Base-by-base conservation (phyloP, 805 yeast genomes). In the Priceomyces medius region DNA sequence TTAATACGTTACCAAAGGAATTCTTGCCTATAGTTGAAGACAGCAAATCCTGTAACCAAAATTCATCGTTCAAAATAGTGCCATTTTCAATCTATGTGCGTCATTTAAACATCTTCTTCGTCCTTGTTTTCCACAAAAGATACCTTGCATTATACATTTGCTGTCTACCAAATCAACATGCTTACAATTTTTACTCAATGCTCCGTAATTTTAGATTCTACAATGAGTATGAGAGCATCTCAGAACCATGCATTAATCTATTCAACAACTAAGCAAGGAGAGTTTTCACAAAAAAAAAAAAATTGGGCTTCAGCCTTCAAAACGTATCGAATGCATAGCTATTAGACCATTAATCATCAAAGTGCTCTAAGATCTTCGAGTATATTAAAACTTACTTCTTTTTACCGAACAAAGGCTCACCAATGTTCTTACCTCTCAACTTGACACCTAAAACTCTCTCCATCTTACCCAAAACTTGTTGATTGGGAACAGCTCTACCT, bases 401-500 rank as follows among this genome's bases (percentile, higher is more conserved):
- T 71, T 76, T 77, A 42, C 69, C 74, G 53, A 77, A 77, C 52
- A 93, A 74, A 24, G 98, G 96, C 56, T 83, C 81, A 48, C 99
- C 99, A 57, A 93, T 85, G 66, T 83, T 85, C 73, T 91, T 90
- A 61, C 99, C 99, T 73, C 98, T 81, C 61, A 93, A 80, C 72
- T 89, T 93, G 49, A 93, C 85, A 52, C 98, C 98, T 55, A 93
- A 75, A 31, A 85, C 95, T 67, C 97, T 80, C 73, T 93, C 98
- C 64, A 93, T 70, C 73, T 93, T 93, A 41, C 85, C 90, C 57
- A 93, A 77, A 40, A 93, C 68, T 69, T 90, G 98, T 74, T 93
- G 99, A 73, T 88, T 90, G 44, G 99, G 99, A 51, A 85, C 80
- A 34, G 96, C 99, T 62, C 95, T 82, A 45, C 96, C 97, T 42